Percentiles rank a stretch among this genome's conserved stretches.
phyloP scores from a whole-genome alignment of 352 stramenopile species.

The Stephanocyclus meneghinianus region DNA sequence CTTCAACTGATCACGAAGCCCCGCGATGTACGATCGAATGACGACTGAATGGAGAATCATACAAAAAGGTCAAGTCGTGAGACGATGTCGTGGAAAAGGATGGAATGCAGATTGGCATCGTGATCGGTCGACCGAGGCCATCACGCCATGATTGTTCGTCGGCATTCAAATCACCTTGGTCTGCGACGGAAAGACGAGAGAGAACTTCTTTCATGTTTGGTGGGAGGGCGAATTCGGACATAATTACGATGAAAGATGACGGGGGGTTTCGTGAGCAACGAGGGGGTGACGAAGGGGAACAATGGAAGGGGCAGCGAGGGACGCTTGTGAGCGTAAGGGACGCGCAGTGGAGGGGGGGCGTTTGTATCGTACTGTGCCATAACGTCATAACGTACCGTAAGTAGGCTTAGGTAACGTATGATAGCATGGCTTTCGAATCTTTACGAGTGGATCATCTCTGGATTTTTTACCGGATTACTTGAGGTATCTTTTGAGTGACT shows the following conservation, averaged over 20 bases:
- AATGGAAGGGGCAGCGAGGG: not conserved
- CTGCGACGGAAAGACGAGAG: conserved; percentile 34
- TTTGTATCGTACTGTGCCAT: not conserved
- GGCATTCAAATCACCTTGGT: conserved; percentile 36
- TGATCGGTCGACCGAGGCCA: not conserved
- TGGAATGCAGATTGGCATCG: not conserved
- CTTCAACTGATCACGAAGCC: conserved; percentile 68
- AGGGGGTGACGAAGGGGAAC: not conserved
- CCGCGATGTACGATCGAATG: conserved; percentile 70
- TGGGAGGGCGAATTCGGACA: conserved; percentile 40
- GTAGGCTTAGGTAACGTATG: too few relatives aligned
- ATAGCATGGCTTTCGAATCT: too few relatives aligned
- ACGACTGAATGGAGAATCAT: conserved; percentile 49
- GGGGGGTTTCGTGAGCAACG: not conserved
- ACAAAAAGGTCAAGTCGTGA: not conserved
- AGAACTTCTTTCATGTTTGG: conserved; percentile 70
- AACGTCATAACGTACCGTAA: too few relatives aligned
- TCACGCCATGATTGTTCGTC: not conserved
- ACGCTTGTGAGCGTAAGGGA: not conserved
- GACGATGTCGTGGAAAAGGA: not conserved
- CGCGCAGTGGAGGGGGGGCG: not conserved
- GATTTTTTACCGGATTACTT: too few relatives aligned
- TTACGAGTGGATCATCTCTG: too few relatives aligned
- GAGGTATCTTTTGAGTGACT: too few relatives aligned
- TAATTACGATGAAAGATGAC: not conserved